Evolutionary conservation across 2,329 filamentous ascomycete species (phyloP).

Genomic region (Biscogniauxia marginata): DNA sequence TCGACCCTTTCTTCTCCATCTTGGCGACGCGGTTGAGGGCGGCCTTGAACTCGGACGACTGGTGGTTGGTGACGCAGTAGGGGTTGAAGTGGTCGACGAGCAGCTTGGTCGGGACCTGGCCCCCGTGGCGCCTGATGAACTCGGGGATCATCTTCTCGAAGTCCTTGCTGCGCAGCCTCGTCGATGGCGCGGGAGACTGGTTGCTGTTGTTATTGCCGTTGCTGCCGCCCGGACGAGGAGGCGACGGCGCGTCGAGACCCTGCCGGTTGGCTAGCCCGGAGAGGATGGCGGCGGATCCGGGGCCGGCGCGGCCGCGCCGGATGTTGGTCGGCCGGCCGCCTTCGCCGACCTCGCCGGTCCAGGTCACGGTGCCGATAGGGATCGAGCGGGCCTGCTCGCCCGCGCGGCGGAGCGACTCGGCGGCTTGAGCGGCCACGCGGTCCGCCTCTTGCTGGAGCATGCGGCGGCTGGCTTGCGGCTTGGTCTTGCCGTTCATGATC

Average conservation of each 20-base stretch:
- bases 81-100: constrained; percentile 87
- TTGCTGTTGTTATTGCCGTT: constrained; percentile 39
- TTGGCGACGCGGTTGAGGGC: constrained; percentile 75
- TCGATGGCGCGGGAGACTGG: constrained; percentile 23
- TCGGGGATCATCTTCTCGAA: constrained; percentile 72
- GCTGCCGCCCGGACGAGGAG: constrained; percentile 24
- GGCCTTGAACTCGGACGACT: constrained; percentile 77
- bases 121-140: constrained; percentile 76
- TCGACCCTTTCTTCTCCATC: constrained; percentile 58
- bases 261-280: constrained; percentile 59
- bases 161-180: constrained; percentile 50
- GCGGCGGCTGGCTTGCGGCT: constrained; percentile 69
- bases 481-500: constrained; percentile 76
- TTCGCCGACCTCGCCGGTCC: constrained; percentile 83
- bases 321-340: constrained; percentile 66
- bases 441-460: constrained; percentile 82
- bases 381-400: constrained; percentile 69
- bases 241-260: constrained; percentile 30
- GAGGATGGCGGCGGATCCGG: constrained; percentile 54
- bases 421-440: constrained; percentile 74
- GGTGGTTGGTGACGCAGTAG: constrained; percentile 66
- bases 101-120: constrained; percentile 77
- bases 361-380: constrained; percentile 84
- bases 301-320: constrained; percentile 48
- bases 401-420: constrained; percentile 70